A percentile compares a stretch with the other conserved stretches of the same genome.
phyloP scores from a whole-genome alignment of 331 rosid genomes.

The Prunus yedoensis region DNA sequence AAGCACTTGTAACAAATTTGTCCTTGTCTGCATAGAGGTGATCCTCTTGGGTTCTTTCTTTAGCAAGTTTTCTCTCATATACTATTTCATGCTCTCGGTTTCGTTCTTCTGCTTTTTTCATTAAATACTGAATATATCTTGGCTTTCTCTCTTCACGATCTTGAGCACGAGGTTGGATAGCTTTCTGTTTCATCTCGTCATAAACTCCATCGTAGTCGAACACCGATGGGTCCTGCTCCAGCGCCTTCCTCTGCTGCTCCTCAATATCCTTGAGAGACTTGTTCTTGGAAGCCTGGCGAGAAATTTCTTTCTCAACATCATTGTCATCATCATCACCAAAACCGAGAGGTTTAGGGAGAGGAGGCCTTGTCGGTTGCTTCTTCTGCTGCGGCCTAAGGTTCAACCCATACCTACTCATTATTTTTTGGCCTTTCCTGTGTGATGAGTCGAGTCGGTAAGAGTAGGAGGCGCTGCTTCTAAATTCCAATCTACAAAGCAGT shows the following conservation, averaged over 20 bases:
- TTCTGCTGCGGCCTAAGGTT: constrained; percentile 65
- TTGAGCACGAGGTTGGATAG: constrained; percentile 53
- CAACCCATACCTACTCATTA: constrained; percentile 87
- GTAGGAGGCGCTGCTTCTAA: constrained; percentile 7
- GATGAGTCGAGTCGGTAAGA: background rate
- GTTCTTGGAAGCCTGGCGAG: constrained; percentile 80
- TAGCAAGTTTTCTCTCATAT: constrained; percentile 81
- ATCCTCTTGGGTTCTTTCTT: constrained; percentile 86
- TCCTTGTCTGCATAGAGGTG: constrained; percentile 84
- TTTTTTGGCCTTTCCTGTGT: constrained; percentile 1
- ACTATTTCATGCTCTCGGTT: constrained; percentile 70
- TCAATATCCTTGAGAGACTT: constrained; percentile 79
- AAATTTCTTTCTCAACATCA: constrained; percentile 77
- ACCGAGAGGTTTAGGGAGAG: constrained; percentile 54
- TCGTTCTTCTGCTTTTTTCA: constrained; percentile 67
- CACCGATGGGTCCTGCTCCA: constrained; percentile 77
- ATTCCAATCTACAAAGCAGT: background rate
- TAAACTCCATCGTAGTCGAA: constrained; percentile 93
- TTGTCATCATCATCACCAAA: constrained; percentile 65
- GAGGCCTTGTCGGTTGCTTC: constrained; percentile 54
- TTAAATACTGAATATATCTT: constrained; percentile 60
- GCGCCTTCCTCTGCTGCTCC: constrained; percentile 81
- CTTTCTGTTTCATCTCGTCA: constrained; percentile 81
- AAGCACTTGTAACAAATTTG: constrained; percentile 77
- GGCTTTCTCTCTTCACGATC: constrained; percentile 86